Evolutionary conservation across 371 early-diverging fungal species (phyloP).

Genomic region (Dentiscutata heterogama): DNA sequence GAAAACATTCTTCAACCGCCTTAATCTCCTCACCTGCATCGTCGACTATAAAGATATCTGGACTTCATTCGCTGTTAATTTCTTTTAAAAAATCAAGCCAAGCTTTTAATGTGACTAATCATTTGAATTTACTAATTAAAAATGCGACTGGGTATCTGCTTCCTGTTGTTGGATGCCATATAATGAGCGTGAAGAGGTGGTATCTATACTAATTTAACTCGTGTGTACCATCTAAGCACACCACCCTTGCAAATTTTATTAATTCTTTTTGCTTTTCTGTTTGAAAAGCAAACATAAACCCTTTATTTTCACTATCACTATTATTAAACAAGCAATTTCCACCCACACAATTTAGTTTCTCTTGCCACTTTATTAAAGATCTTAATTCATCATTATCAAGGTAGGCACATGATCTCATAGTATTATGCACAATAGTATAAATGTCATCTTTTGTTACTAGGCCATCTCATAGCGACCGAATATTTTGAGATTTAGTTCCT

Average conservation of each 20-base stretch:
- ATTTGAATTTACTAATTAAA: neutral
- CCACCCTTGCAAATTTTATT: neutral
- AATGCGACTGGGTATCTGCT: neutral
- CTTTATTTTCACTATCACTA: neutral
- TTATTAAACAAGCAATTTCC: neutral
- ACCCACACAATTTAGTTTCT: neutral
- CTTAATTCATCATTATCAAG: neutral
- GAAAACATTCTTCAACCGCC: neutral
- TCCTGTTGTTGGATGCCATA: neutral
- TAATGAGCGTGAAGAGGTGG: neutral
- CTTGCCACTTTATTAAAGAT: neutral
- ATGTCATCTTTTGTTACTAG: constrained; percentile 14
- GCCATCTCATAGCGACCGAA: neutral
- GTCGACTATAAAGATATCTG: neutral
- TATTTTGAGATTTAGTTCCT: neutral
- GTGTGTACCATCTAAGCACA: neutral
- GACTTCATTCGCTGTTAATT: neutral
- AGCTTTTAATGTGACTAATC: neutral
- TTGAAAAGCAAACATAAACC: neutral
- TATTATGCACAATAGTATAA: neutral
- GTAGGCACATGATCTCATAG: neutral
- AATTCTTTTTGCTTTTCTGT: neutral
- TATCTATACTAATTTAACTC: neutral
- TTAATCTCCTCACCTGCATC: neutral
- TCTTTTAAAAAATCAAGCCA: constrained; percentile 2